Percentiles rank a stretch among this genome's conserved stretches.
Conservation (phyloP, 805 yeast species). For the Ogataea glucozyma region DNA sequence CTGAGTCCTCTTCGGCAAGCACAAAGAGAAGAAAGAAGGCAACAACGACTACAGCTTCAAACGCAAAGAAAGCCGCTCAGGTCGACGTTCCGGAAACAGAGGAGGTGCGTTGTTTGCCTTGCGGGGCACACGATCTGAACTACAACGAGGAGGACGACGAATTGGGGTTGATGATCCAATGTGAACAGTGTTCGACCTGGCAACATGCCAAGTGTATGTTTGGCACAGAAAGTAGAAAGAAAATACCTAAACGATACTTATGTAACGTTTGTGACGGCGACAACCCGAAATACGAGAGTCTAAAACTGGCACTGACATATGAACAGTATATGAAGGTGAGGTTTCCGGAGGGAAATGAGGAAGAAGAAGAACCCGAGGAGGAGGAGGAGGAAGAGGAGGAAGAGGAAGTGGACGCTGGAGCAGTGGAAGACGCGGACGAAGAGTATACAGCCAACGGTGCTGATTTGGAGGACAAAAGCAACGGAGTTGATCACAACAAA, state of each 20-base stretch:
- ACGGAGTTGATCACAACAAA: conserved; percentile 15
- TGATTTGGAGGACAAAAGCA: conserved; percentile 7
- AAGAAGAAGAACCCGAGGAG: conserved; percentile 20
- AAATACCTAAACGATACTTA: conserved; percentile 48
- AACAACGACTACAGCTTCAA: too few relatives aligned
- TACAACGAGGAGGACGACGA: conserved; percentile 58
- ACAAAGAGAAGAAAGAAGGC: conserved; percentile 21
- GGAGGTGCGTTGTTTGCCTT: conserved; percentile 57
- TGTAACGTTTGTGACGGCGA: conserved; percentile 57
- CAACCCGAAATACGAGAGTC: conserved; percentile 33
- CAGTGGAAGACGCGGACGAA: conserved; percentile 18
- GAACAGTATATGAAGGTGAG: conserved; percentile 28
- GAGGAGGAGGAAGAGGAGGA: conserved; percentile 20
- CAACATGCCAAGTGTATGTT: conserved; percentile 69
- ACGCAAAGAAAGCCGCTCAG: conserved; percentile 13
- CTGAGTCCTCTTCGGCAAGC: conserved; percentile 13
- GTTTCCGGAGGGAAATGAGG: conserved; percentile 20
- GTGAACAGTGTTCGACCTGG: conserved; percentile 70
- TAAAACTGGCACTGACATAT: conserved; percentile 35
- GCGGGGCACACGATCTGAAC: conserved; percentile 59
- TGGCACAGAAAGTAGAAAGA: conserved; percentile 38
- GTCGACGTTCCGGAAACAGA: conserved; percentile 39
- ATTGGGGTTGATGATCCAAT: conserved; percentile 61
- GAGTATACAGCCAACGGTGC: conserved; percentile 14
- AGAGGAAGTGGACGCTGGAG: conserved; percentile 19